Conservation (phyloP, 2,329 filamentous ascomycete species). For the Didymella sp. region DNA sequence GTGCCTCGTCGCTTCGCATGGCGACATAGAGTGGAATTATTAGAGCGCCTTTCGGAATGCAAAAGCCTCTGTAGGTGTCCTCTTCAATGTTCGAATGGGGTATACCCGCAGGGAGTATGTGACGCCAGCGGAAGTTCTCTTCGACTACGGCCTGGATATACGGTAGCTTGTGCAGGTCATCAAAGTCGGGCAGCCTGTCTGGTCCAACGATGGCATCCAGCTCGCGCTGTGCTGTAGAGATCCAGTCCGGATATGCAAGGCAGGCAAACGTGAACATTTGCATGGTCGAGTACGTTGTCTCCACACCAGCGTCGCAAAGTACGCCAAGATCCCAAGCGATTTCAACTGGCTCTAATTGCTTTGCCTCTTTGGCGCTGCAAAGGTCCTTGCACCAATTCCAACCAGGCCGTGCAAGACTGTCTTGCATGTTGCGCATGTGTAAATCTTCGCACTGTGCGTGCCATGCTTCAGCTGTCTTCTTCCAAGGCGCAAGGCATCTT, state of each 20-base stretch:
- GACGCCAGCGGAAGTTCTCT: slow-evolving; percentile 43
- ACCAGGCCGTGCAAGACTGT: slow-evolving; percentile 12
- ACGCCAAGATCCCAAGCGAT: slow-evolving; percentile 28
- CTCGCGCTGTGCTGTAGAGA: slow-evolving; percentile 23
- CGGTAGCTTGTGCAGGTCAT: slow-evolving; percentile 33
- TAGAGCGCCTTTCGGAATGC: slow-evolving; percentile 52
- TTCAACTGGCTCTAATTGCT: slow-evolving; percentile 19
- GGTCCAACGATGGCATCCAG: slow-evolving; percentile 27
- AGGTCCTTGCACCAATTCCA: slow-evolving; percentile 37
- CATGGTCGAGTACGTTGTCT: slow-evolving; percentile 24
- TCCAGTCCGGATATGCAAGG: slow-evolving; percentile 19
- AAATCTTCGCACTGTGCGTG: slow-evolving; percentile 17
- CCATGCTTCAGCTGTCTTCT: slow-evolving; percentile 24
- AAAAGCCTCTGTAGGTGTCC: slow-evolving; percentile 56
- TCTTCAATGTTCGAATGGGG: slow-evolving; percentile 56
- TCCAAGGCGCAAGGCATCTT: slow-evolving; percentile 40
- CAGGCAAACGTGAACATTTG: slow-evolving; percentile 13
- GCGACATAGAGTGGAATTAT: slow-evolving; percentile 45
- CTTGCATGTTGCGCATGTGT: slow-evolving; percentile 25
- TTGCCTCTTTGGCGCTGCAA: slow-evolving; percentile 15
- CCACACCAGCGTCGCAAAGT: slow-evolving; percentile 30
- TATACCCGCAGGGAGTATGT: slow-evolving; percentile 49
- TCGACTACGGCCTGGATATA: slow-evolving; percentile 38
- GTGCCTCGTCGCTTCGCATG: slow-evolving; percentile 41
- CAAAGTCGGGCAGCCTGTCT: slow-evolving; percentile 25